phyloP scores from a whole-genome alignment of 192 early-diverging fungal species.

The Paraglomus brasilianum region DNA sequence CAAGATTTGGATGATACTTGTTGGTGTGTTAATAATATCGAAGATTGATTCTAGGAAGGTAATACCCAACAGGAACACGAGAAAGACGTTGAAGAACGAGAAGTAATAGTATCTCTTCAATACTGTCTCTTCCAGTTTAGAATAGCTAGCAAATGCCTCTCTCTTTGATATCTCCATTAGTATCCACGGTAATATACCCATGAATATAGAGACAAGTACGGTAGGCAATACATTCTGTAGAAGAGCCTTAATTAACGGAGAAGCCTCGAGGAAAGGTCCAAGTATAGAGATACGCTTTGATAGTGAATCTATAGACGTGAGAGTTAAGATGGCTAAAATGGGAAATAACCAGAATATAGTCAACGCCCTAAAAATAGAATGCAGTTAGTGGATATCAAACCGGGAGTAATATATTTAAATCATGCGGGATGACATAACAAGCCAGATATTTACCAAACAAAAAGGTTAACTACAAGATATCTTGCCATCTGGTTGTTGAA shows the following conservation, averaged over 20 bases:
- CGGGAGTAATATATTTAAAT: background rate
- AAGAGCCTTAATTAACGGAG: constrained; percentile 43
- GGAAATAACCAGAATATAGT: constrained; percentile 68
- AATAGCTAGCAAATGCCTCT: constrained; percentile 57
- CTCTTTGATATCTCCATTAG: constrained; percentile 58
- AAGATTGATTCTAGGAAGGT: constrained; percentile 54
- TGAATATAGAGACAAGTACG: constrained; percentile 53
- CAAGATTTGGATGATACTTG: constrained; percentile 48
- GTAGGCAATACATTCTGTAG: constrained; percentile 60
- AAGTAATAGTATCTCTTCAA: constrained; percentile 59
- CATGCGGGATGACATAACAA: background rate
- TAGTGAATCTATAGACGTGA: constrained; percentile 53
- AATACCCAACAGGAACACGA: constrained; percentile 59
- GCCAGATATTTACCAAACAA: constrained; percentile 43
- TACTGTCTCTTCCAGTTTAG: constrained; percentile 54
- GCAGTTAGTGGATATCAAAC: background rate
- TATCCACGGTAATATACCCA: constrained; percentile 55
- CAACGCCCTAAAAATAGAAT: constrained; percentile 42
- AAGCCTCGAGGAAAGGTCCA: constrained; percentile 43
- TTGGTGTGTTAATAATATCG: constrained; percentile 47
- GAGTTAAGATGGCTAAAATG: constrained; percentile 53
- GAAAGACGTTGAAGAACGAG: constrained; percentile 61
- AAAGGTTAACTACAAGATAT: constrained; percentile 44
- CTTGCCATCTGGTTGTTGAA: constrained; percentile 46
- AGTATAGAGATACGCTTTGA: constrained; percentile 49